phyloP scores from a whole-genome alignment of 257 asterid genomes.

The Nicotiana otophora region DNA sequence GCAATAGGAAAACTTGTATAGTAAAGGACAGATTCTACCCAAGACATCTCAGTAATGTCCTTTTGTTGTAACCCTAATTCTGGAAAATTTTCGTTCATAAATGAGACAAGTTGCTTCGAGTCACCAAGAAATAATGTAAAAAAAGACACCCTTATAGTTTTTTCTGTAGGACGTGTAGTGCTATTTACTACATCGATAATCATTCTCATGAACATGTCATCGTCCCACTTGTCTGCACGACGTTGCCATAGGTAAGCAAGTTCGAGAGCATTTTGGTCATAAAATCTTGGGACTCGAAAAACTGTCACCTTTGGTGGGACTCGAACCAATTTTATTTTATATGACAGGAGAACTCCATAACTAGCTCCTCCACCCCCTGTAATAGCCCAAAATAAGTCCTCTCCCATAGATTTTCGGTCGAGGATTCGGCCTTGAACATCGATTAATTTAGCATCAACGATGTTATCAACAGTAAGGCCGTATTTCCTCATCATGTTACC shows the following conservation, averaged over 20 bases:
- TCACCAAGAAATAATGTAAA: constrained; percentile 11
- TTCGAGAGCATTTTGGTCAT: neutral
- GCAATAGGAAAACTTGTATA: constrained; percentile 26
- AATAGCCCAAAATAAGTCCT: constrained; percentile 23
- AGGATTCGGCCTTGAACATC: constrained; percentile 10
- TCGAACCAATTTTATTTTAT: neutral
- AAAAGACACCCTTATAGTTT: neutral
- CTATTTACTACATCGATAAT: neutral
- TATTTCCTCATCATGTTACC: constrained; percentile 22
- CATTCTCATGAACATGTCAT: constrained; percentile 7
- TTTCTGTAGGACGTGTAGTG: neutral
- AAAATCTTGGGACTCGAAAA: neutral
- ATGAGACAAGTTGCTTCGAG: neutral
- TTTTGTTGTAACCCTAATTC: neutral
- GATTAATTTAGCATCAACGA: constrained; percentile 11
- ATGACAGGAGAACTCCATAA: constrained; percentile 10
- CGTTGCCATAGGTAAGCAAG: neutral
- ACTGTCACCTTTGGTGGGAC: constrained; percentile 16
- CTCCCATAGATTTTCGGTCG: constrained; percentile 12
- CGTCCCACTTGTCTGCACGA: neutral
- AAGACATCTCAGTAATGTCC: constrained; percentile 11
- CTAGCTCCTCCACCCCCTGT: constrained; percentile 14
- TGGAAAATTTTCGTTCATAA: neutral
- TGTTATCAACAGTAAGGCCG: constrained; percentile 11
- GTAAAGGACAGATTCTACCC: constrained; percentile 10